Percentiles rank a stretch among this genome's conserved stretches.
phyloP scores from a whole-genome alignment of 1,284 basidiomycete species.

The Grifola frondosa region DNA sequence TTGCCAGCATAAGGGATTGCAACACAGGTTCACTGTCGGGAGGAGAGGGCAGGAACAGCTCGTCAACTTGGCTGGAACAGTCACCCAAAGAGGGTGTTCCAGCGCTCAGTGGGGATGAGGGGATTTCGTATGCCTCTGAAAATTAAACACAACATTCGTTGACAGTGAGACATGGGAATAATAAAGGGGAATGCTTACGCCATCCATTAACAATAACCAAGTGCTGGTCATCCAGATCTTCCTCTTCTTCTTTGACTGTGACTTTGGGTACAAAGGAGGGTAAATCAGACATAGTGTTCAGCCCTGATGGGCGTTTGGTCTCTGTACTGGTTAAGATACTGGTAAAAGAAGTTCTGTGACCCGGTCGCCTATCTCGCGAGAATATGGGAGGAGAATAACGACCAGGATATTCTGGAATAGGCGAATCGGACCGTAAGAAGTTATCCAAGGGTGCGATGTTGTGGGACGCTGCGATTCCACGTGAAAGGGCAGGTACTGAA shows the following conservation, averaged over 20 bases:
- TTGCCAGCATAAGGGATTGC: conserved; percentile 35
- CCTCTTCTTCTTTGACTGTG: conserved; percentile 36
- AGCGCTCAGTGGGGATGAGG: conserved; percentile 24
- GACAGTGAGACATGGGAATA: background rate
- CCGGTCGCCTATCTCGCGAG: conserved; percentile 34
- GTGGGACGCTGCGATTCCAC: background rate
- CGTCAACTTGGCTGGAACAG: conserved; percentile 40
- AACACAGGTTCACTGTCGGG: conserved; percentile 32
- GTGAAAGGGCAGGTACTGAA: conserved; percentile 12
- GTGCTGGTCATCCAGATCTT: conserved; percentile 43
- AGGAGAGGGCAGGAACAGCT: conserved; percentile 45
- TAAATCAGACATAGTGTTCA: conserved; percentile 26
- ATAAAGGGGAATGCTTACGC: conserved; percentile 37
- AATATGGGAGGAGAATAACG: conserved; percentile 47
- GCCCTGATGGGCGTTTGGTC: background rate
- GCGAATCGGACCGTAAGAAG: conserved; percentile 36
- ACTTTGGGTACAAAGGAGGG: conserved; percentile 24
- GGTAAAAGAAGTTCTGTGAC: too few species aligned
- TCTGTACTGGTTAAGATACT: background rate
- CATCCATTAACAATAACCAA: conserved; percentile 59
- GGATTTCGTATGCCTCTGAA: conserved; percentile 14
- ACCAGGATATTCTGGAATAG: conserved; percentile 31
- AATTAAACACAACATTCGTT: background rate
- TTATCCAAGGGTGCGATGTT: conserved; percentile 22
- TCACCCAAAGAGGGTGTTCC: conserved; percentile 33